Evolutionary conservation across 495 filamentous ascomycete species (phyloP).

Genomic region (Daldinia concentrica): DNA sequence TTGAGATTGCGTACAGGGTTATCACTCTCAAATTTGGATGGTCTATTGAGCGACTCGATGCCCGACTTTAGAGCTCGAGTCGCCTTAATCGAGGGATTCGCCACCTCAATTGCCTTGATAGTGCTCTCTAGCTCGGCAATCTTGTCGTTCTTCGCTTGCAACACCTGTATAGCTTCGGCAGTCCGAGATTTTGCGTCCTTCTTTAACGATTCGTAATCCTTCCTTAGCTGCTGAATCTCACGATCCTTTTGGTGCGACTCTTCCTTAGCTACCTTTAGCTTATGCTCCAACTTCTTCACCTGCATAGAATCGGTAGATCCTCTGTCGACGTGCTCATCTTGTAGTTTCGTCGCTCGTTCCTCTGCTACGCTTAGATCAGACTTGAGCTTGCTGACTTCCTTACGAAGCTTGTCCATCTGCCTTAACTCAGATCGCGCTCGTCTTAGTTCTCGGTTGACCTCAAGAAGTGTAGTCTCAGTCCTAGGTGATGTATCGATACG

Average conservation of each 20-base stretch:
- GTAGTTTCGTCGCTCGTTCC: constrained; percentile 52
- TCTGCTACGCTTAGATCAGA: constrained; percentile 58
- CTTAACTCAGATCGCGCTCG: constrained; percentile 59
- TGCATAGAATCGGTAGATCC: constrained; percentile 51
- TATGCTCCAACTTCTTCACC: constrained; percentile 55
- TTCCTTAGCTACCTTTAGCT: constrained; percentile 51
- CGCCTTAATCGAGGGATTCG: constrained; percentile 23
- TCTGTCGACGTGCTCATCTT: constrained; percentile 56
- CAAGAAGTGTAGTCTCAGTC: constrained; percentile 57
- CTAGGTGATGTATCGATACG: constrained; percentile 49
- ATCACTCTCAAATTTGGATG: constrained; percentile 34
- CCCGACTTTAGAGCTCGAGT: constrained; percentile 36
- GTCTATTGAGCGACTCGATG: constrained; percentile 43
- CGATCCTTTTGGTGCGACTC: constrained; percentile 57
- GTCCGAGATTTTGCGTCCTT: constrained; percentile 67
- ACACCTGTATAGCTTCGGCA: constrained; percentile 62
- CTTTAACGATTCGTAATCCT: constrained; percentile 65
- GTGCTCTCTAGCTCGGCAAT: constrained; percentile 59
- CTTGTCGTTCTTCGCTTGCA: constrained; percentile 72
- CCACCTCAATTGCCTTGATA: constrained; percentile 30
- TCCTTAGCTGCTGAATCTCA: constrained; percentile 63
- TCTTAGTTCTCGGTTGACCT: constrained; percentile 58
- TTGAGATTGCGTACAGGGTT: constrained; percentile 16
- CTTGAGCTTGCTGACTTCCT: constrained; percentile 59
- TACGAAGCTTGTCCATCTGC: constrained; percentile 58